Percentiles rank a stretch among this genome's conserved stretches.
These are phyloP conservation scores for Pyronema domesticum DNA, from an alignment of 495 filamentous ascomycete species.

Conservation along the genomic window DNA sequence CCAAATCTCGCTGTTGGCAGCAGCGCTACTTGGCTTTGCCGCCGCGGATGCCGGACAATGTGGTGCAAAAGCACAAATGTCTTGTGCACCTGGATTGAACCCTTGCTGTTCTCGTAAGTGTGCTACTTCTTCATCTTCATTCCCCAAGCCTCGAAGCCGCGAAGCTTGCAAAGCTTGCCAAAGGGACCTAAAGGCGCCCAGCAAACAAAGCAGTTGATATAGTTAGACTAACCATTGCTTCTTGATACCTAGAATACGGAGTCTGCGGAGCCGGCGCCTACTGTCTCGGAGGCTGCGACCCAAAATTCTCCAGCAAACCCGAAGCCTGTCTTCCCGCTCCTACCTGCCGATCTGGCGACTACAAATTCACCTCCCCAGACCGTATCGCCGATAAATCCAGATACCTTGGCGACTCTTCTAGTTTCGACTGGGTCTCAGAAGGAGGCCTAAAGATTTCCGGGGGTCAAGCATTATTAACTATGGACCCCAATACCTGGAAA, in stretches of 20 bases:
- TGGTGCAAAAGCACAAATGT: no score
- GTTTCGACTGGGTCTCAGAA: conserved; percentile 73
- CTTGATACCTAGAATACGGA: conserved; percentile 64
- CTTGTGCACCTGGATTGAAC: no score
- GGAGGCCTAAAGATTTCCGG: conserved; percentile 44
- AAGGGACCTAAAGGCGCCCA: no score
- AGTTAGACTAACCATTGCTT: no score
- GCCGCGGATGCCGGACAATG: no score
- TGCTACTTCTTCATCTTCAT: no score
- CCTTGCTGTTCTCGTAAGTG: no score
- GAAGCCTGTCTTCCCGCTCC: conserved; percentile 74
- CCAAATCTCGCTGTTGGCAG: no score
- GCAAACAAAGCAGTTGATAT: no score
- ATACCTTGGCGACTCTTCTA: conserved; percentile 68
- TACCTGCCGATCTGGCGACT: conserved; percentile 54
- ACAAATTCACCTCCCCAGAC: conserved; percentile 53
- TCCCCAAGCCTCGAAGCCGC: no score
- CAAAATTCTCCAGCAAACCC: conserved; percentile 57
- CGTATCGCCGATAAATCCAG: conserved; percentile 48
- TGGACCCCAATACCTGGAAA: conserved; percentile 46
- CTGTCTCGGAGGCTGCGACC: conserved; percentile 92
- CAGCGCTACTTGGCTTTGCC: no score
- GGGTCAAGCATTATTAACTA: conserved; percentile 53
- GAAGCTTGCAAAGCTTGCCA: no score
- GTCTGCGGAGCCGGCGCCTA: conserved; percentile 80